Conservation (phyloP, 2,329 filamentous ascomycete genomes). For the Penicillium sp. region DNA sequence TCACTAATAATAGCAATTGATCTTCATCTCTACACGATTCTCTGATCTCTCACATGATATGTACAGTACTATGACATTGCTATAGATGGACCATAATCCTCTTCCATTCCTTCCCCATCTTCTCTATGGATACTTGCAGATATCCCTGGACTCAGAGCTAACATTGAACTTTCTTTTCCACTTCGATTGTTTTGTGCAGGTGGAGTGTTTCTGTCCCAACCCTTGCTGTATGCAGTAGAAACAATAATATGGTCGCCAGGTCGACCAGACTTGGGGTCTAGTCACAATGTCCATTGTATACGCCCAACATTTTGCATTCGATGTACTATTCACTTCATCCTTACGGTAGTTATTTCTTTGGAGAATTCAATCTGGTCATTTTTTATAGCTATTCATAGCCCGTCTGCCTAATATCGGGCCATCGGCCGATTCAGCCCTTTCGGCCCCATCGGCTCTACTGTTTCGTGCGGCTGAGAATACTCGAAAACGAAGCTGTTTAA, state of each 20-base stretch:
- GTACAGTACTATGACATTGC: neutral
- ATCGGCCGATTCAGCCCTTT: neutral
- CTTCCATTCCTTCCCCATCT: neutral
- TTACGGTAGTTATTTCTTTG: too few species aligned
- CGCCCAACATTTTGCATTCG: too few species aligned
- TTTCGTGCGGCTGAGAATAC: neutral
- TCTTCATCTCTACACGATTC: neutral
- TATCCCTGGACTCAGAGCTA: neutral
- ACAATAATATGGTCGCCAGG: slow-evolving; percentile 6
- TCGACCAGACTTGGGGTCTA: slow-evolving; percentile 2
- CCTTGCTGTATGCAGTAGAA: neutral
- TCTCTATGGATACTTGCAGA: neutral
- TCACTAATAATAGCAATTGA: slow-evolving; percentile 3
- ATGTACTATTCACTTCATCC: too few species aligned
- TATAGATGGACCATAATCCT: neutral
- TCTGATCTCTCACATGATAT: neutral
- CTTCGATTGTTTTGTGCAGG: neutral
- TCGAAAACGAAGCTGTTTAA: slow-evolving; percentile 36
- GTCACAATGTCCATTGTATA: neutral
- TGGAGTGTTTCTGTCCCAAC: neutral
- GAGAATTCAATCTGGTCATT: neutral
- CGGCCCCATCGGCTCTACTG: neutral
- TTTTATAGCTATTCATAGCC: too few species aligned
- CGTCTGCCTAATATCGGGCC: neutral
- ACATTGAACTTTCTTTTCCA: neutral